Base-by-base conservation (phyloP, 192 early-diverging fungal species). In the Chytriomyces confervae region DNA sequence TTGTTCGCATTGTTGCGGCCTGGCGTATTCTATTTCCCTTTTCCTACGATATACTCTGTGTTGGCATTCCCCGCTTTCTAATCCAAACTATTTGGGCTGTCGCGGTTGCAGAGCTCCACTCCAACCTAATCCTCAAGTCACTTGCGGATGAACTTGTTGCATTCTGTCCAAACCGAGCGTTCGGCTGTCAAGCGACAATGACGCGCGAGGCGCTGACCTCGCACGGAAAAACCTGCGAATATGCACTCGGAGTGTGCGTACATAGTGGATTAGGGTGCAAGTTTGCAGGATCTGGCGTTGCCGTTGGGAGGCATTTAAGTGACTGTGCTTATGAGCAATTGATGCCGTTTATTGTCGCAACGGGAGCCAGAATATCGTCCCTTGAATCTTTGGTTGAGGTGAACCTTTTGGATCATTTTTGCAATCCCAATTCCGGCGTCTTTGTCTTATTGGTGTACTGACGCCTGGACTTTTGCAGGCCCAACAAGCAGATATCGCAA, bases 281-380 rank as follows among this genome's bases (percentile, higher is more conserved):
- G 27, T 91, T 87, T 71, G 65, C 72, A 53, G 77, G 69, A 29
- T 23, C 74, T 60, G 80, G 68, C 18, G 69, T 71, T 48, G 78
- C 71, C 48, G 76, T 78, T 23, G 70, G 49, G 60, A 70, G 83
- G 6, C 89, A 90, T 72, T 50, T 89, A 6, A 69, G 79, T 16
- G 81, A 81, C n/a, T 90, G 89, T 76, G 80, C 85, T 10, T 90
- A 82, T 67, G 86, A 88, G 66, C 79, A 78, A 20, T 76, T 90
- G 57, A 87, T 82, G 66, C 77, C 72, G 43, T 89, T 82, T 69
- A 83, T 90, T n/a, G 77, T 80, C 7, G 63, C 68, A 5, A 87
- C 79, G 7, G 86, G 87, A 76, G 67, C 7, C 6, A n/a, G 63
- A 7, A 49, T 79, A 6, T 53, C 51, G 8, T 10, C 64, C 10